Evolutionary conservation across 2,329 filamentous ascomycete species (phyloP).

Genomic region (Neospermospora avenae): DNA sequence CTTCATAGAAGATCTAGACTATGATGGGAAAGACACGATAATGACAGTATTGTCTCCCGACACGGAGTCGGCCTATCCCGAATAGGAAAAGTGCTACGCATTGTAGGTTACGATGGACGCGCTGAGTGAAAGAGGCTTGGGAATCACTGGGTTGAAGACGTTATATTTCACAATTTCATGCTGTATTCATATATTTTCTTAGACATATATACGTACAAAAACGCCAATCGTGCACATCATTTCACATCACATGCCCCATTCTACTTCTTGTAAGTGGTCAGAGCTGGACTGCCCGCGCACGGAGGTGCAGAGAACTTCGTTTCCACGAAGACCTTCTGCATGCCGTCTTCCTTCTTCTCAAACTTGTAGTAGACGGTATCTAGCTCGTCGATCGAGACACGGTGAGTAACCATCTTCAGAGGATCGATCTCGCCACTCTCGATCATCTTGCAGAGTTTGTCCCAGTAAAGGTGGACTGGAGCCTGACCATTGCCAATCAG

Average conservation of each 20-base stretch:
- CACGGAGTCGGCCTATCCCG: not conserved
- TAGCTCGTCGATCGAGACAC: constrained; percentile 70
- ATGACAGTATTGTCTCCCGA: not conserved
- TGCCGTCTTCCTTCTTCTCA: constrained; percentile 58
- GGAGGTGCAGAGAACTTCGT: constrained; percentile 53
- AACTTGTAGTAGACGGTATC: constrained; percentile 64
- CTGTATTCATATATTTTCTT: not conserved
- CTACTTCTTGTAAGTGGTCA: constrained; percentile 40
- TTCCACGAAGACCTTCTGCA: constrained; percentile 77
- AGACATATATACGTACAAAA: not conserved
- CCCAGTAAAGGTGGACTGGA: constrained; percentile 38
- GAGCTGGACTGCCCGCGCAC: constrained; percentile 41
- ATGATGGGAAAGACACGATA: not conserved
- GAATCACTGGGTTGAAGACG: not conserved
- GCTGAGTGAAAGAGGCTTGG: not conserved
- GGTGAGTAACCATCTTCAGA: constrained; percentile 76
- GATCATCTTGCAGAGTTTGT: constrained; percentile 67
- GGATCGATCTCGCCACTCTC: constrained; percentile 68
- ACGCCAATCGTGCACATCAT: not conserved
- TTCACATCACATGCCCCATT: not conserved
- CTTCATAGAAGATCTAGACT: not conserved
- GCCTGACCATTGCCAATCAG: constrained; percentile 63
- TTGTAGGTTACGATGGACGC: not conserved
- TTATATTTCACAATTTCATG: not conserved
- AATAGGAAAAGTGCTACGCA: not conserved